Conservation (phyloP, 495 filamentous ascomycete genomes). For the Diplogelasinospora grovesii region DNA sequence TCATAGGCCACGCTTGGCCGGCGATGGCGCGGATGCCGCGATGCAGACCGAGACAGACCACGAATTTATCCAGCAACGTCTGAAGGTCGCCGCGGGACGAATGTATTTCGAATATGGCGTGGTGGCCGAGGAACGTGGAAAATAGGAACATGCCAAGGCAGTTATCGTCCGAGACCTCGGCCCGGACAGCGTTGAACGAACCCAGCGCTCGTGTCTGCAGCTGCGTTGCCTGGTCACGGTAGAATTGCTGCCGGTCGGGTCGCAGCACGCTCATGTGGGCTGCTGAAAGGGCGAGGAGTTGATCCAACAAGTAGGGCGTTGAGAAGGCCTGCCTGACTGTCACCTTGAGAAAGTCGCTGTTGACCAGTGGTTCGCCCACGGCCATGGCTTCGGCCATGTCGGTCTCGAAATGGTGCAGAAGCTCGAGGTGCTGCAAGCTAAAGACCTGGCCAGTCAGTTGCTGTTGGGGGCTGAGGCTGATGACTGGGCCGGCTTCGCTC, state of each 20-base stretch:
- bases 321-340: slow-evolving; percentile 19
- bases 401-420: slow-evolving; percentile 20
- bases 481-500: neutral
- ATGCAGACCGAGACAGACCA: slow-evolving; percentile 35
- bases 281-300: slow-evolving; percentile 37
- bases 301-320: slow-evolving; percentile 37
- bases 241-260: slow-evolving; percentile 17
- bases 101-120: slow-evolving; percentile 37
- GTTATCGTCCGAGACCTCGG: slow-evolving; percentile 24
- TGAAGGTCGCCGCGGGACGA: slow-evolving; percentile 19
- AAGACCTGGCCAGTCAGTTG: slow-evolving; percentile 9
- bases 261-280: slow-evolving; percentile 29
- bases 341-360: neutral
- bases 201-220: slow-evolving; percentile 37
- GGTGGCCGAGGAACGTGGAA: slow-evolving; percentile 33
- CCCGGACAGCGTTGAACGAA: slow-evolving; percentile 23
- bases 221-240: slow-evolving; percentile 30
- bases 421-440: slow-evolving; percentile 24
- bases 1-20: slow-evolving; percentile 18
- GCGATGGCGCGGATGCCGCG: slow-evolving; percentile 32
- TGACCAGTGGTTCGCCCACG: neutral
- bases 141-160: slow-evolving; percentile 40
- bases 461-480: neutral
- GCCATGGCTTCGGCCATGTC: neutral
- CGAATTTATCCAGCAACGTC: slow-evolving; percentile 33